Conservation (phyloP, 106 monocot genomes). For the Posidonia australis region DNA sequence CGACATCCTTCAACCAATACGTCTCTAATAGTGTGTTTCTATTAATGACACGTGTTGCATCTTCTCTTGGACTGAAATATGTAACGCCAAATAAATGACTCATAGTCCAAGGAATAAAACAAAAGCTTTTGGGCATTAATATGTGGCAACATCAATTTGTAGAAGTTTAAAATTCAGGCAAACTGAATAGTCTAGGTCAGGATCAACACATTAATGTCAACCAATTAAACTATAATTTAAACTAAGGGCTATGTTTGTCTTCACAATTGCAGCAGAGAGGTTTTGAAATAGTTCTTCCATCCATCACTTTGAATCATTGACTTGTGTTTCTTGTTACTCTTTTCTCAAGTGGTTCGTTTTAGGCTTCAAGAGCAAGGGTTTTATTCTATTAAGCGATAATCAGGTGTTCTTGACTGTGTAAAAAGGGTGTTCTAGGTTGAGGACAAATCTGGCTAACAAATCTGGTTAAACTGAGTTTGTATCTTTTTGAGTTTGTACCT, state of each 20-base stretch:
- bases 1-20: no score
- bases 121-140: no score
- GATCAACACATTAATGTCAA: neutral
- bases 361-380: constrained; percentile 81
- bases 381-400: constrained; percentile 36
- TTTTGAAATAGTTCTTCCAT: no score
- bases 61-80: no score
- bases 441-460: constrained; percentile 54
- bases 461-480: no score
- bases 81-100: no score
- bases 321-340: neutral
- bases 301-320: neutral
- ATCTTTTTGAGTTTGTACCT: no score
- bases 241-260: neutral
- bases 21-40: no score
- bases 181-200: neutral
- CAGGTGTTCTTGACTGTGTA: constrained; percentile 62
- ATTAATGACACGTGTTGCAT: no score
- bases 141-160: no score
- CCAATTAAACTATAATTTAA: neutral
- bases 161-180: no score
- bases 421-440: constrained; percentile 48
- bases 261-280: neutral
- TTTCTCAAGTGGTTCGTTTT: constrained; percentile 61
- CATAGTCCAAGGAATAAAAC: no score